phyloP scores from a whole-genome alignment of 1,284 basidiomycete genomes.

The Marasmius oreades region DNA sequence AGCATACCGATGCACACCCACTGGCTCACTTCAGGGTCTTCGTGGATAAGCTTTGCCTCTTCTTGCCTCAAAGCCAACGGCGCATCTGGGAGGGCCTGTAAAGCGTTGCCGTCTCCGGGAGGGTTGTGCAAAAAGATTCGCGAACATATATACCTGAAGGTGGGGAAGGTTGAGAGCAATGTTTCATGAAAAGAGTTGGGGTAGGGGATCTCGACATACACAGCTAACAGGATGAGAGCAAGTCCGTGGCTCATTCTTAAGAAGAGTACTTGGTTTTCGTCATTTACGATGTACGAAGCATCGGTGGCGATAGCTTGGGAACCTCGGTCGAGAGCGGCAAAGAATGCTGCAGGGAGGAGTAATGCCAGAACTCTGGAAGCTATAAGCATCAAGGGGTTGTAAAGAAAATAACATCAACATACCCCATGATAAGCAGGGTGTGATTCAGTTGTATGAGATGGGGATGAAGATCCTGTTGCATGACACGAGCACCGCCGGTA shows the following conservation, averaged over 20 bases:
- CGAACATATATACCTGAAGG: constrained; percentile 54
- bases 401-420: constrained; percentile 14
- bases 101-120: constrained; percentile 52
- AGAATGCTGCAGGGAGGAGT: constrained; percentile 62
- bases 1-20: constrained; percentile 56
- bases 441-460: constrained; percentile 60
- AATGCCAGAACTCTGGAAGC: constrained; percentile 52
- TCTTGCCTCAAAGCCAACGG: constrained; percentile 41
- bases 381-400: neutral
- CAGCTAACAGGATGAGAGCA: constrained; percentile 53
- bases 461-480: constrained; percentile 46
- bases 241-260: constrained; percentile 61
- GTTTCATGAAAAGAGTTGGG: neutral
- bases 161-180: neutral
- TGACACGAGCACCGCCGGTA: constrained; percentile 39
- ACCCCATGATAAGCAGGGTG: constrained; percentile 65
- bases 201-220: constrained; percentile 36
- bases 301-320: constrained; percentile 21
- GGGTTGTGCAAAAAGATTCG: constrained; percentile 67
- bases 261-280: constrained; percentile 41
- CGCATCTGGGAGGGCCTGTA: constrained; percentile 38
- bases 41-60: constrained; percentile 36
- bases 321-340: constrained; percentile 52
- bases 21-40: constrained; percentile 55
- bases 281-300: constrained; percentile 34